These are phyloP conservation scores for Diutina ranongensis DNA, from an alignment of 1,139 yeast genomes.

Conservation along the genomic window DNA sequence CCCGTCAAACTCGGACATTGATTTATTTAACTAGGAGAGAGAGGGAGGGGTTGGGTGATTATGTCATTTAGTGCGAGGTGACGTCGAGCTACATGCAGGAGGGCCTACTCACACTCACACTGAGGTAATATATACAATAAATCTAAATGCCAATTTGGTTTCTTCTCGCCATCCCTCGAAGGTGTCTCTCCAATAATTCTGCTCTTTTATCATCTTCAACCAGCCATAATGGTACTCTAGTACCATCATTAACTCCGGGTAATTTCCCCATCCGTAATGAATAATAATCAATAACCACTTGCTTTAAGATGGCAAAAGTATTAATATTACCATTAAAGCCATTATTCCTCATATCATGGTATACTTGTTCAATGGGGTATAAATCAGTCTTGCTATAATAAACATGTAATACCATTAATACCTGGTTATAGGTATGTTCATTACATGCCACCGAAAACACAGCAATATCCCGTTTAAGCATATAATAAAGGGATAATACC, in stretches of 20 bases:
- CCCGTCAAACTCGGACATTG: constrained; percentile 16
- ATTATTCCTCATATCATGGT: constrained; percentile 29
- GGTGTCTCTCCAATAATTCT: constrained; percentile 17
- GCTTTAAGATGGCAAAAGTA: constrained; percentile 27
- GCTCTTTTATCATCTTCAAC: constrained; percentile 26
- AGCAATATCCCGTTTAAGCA: constrained; percentile 21
- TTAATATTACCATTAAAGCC: constrained; percentile 28
- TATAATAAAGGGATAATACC: constrained; percentile 25
- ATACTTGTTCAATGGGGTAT: constrained; percentile 23
- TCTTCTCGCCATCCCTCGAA: constrained; percentile 6
- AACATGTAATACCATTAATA: constrained; percentile 27
- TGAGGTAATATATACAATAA: too few relatives aligned
- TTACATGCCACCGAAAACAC: constrained; percentile 27
- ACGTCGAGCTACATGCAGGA: too few relatives aligned
- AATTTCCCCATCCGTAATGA: constrained; percentile 21
- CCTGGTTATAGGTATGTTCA: constrained; percentile 32
- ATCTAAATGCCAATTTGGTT: background rate
- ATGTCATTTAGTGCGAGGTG: too few relatives aligned
- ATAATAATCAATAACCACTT: constrained; percentile 26
- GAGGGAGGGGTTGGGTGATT: background rate
- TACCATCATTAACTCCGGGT: background rate
- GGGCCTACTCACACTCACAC: too few relatives aligned
- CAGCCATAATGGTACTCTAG: constrained; percentile 21
- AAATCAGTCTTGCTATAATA: constrained; percentile 27
- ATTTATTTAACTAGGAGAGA: background rate